Evolutionary conservation across 768 basidiomycete species (phyloP).

Genomic region (Phanerodontia chrysosporium): DNA sequence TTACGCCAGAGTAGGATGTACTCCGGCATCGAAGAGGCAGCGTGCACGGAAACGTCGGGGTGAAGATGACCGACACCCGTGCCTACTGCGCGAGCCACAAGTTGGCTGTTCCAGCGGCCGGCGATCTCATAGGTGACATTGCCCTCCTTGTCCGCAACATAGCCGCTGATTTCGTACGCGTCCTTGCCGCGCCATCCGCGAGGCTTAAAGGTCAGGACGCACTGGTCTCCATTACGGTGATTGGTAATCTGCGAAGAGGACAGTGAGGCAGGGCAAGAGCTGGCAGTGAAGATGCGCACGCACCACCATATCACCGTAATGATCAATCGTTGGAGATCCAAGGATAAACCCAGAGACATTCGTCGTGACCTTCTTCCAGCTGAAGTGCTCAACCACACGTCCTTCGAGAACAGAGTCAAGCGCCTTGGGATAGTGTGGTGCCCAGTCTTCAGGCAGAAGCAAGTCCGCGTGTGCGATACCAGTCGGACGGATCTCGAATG

Average conservation of each 20-base stretch:
- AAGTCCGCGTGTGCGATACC: constrained; percentile 91
- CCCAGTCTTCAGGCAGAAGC: constrained; percentile 64
- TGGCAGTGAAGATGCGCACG: constrained; percentile 27
- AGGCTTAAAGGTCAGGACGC: constrained; percentile 91
- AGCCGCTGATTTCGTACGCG: constrained; percentile 88
- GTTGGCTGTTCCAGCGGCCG: constrained; percentile 92
- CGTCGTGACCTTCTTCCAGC: constrained; percentile 93
- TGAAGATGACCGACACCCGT: constrained; percentile 52
- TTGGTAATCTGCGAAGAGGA: constrained; percentile 59
- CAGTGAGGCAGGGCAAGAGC: background rate
- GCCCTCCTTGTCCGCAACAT: constrained; percentile 65
- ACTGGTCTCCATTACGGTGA: constrained; percentile 85
- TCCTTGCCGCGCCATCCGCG: constrained; percentile 92
- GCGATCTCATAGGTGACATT: constrained; percentile 82
- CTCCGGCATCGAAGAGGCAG: constrained; percentile 47
- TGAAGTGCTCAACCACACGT: constrained; percentile 84
- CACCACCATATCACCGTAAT: constrained; percentile 87
- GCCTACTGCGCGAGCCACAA: constrained; percentile 77
- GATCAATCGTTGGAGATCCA: constrained; percentile 60
- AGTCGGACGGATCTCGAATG: constrained; percentile 93
- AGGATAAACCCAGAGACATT: constrained; percentile 91
- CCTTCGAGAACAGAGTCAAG: constrained; percentile 36
- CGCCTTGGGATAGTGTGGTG: constrained; percentile 56
- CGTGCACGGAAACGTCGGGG: constrained; percentile 62
- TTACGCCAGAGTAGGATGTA: constrained; percentile 92